phyloP scores from a whole-genome alignment of 805 yeast species.

The Peterozyma toletana region DNA sequence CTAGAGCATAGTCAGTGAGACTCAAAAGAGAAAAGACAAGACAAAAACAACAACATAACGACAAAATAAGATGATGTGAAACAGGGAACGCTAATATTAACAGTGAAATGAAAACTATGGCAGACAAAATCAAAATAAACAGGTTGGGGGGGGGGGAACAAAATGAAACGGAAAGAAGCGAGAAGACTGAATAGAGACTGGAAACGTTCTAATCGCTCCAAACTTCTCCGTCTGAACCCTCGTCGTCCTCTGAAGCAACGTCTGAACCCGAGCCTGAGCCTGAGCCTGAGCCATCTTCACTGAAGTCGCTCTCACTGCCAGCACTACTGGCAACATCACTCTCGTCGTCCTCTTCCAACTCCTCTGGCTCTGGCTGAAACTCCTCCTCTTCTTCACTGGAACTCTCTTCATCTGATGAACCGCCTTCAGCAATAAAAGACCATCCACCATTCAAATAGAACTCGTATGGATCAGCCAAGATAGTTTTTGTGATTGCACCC shows the following conservation, averaged over 20 bases:
- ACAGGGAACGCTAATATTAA: too few relatives aligned
- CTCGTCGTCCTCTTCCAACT: slow-evolving; percentile 35
- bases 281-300: slow-evolving; percentile 16
- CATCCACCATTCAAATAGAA: slow-evolving; percentile 95
- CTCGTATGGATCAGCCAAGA: slow-evolving; percentile 86
- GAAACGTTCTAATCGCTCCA: slow-evolving; percentile 17
- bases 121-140: too few relatives aligned
- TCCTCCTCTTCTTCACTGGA: slow-evolving; percentile 66
- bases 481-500: slow-evolving; percentile 92
- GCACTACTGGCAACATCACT: slow-evolving; percentile 27
- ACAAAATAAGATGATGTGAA: too few relatives aligned
- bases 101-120: too few relatives aligned
- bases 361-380: slow-evolving; percentile 59
- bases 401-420: slow-evolving; percentile 66
- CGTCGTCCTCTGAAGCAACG: slow-evolving; percentile 8
- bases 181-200: too few relatives aligned
- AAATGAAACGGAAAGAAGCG: too few relatives aligned
- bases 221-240: slow-evolving; percentile 17
- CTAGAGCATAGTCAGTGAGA: too few relatives aligned
- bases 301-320: slow-evolving; percentile 21
- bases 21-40: too few relatives aligned
- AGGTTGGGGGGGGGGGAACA: too few relatives aligned
- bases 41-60: too few relatives aligned
- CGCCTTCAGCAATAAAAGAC: slow-evolving; percentile 86
- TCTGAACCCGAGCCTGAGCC: slow-evolving; percentile 16